These are phyloP conservation scores for Phycomyces nitens DNA, from an alignment of 192 early-diverging fungal species.

Conservation along the genomic window DNA sequence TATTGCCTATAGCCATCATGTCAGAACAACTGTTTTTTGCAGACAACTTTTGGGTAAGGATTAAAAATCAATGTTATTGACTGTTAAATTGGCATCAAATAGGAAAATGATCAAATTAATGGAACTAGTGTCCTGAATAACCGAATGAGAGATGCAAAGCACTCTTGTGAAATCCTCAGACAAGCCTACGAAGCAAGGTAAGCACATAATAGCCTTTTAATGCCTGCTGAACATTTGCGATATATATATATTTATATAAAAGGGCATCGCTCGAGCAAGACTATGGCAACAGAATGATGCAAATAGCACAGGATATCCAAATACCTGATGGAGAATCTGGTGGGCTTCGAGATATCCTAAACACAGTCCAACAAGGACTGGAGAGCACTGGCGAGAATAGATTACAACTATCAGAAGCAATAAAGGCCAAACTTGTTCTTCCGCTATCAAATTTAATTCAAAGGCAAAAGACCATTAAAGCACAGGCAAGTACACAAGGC, in stretches of 20 bases:
- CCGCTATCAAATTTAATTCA: slow-evolving; percentile 7
- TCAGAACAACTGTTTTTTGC: neutral
- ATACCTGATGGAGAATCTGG: slow-evolving; percentile 8
- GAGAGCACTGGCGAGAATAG: neutral
- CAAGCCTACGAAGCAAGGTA: slow-evolving; percentile 20
- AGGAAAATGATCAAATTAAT: slow-evolving; percentile 15
- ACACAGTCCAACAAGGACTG: slow-evolving; percentile 1
- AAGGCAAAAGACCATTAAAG: slow-evolving; percentile 1
- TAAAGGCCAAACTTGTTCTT: neutral
- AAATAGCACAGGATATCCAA: slow-evolving; percentile 7
- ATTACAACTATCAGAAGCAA: slow-evolving; percentile 3
- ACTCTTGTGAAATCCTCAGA: slow-evolving; percentile 14
- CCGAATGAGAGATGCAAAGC: slow-evolving; percentile 19
- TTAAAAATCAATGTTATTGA: neutral
- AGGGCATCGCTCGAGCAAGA: slow-evolving; percentile 16
- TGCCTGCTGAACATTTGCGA: neutral
- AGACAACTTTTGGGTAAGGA: slow-evolving; percentile 18
- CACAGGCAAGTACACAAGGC: neutral
- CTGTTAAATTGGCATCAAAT: neutral
- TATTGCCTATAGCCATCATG: neutral
- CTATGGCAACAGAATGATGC: slow-evolving; percentile 8
- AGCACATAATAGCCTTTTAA: neutral
- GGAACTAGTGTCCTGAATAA: slow-evolving; percentile 11
- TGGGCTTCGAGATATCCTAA: neutral
- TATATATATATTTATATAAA: neutral